Base-by-base conservation (phyloP, 2,329 filamentous ascomycete species). In the Pseudogymnoascus sp. region DNA sequence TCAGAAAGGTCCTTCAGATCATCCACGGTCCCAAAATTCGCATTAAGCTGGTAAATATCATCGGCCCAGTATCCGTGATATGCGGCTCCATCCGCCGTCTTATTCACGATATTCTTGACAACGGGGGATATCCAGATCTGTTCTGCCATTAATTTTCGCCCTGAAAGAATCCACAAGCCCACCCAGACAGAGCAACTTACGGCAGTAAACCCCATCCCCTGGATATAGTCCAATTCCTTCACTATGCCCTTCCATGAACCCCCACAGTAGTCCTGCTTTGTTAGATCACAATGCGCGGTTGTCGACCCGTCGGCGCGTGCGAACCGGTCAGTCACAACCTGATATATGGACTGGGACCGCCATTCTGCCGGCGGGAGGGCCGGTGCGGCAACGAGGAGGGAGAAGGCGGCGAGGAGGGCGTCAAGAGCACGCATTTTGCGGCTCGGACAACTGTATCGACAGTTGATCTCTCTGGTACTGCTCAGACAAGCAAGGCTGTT, bases 1-100 rank as follows among this genome's bases (percentile, higher is more conserved):
- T 74, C 72, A 1, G 85, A 78, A 5, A 89, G 77, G 4, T 76
- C 78, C 66, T 80, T 80, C 62, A 89, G 76, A 67, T 89, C 86
- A 12, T 81, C 76, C 4, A 78, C 77, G 0, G 82, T 83, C 31
- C 87, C 87, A 65, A 83, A 85, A 63, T 84, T 77, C 2, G 77
- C 65, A 68, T 89, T 88, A 62, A 89, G 71, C 12, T 74, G 65
- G 63, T 80, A 78, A 28, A 79, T 66, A 63, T 79, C 71, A 62
- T 78, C 72, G 45, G 76, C 73, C 77, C 77, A 78, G 65, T 78
- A 80, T 11, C 76, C 77, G 62, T 78, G 76, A 62, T 77, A 79
- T 16, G 73, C 73, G 61, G 75, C 66, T 18, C 77, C 78, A 61
- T 74, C 74, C 33, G 62, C 65, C 1, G 75, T 77, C 18, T 64